These are phyloP conservation scores for Posidonia oceanica DNA, from an alignment of 116 monocot species.

Conservation along the genomic window DNA sequence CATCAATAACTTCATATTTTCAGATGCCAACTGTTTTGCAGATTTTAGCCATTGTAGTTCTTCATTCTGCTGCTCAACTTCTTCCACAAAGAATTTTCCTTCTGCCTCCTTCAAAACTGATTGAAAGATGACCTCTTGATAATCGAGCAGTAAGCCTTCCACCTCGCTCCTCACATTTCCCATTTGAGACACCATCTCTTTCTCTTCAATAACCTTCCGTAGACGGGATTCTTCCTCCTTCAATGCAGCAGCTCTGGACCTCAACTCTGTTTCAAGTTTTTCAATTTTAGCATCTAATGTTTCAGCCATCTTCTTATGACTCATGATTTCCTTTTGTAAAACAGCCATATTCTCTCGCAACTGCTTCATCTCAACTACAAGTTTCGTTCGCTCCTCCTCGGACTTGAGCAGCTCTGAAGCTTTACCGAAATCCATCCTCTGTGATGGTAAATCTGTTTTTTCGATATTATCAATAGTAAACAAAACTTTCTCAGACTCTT, in stretches of 20 bases:
- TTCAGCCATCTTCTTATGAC: conserved; percentile 23
- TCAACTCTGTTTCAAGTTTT: conserved; percentile 27
- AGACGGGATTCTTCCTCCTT: conserved; percentile 29
- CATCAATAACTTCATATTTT: conserved; percentile 27
- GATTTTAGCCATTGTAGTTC: conserved; percentile 27
- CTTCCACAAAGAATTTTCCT: conserved; percentile 29
- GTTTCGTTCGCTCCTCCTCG: conserved; percentile 55
- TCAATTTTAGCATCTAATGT: conserved; percentile 26
- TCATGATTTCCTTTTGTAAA: conserved; percentile 30
- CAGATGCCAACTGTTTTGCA: conserved; percentile 9
- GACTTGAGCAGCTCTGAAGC: conserved; percentile 75
- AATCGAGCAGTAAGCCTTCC: conserved; percentile 41
- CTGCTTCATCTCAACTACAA: conserved; percentile 44
- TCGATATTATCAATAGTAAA: conserved; percentile 62
- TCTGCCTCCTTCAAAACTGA: conserved; percentile 41
- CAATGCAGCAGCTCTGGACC: conserved; percentile 8
- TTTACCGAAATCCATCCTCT: conserved; percentile 35
- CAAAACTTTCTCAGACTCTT: conserved; percentile 55
- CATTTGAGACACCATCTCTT: conserved; percentile 25
- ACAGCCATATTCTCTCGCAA: conserved; percentile 27
- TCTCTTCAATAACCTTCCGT: conserved; percentile 28
- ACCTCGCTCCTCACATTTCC: conserved; percentile 20
- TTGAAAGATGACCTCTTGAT: conserved; percentile 44
- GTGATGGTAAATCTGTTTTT: conserved; percentile 4
- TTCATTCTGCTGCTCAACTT: conserved; percentile 17